Conservation (phyloP, 176 grass and related monocot genomes). For the Lolium perenne region DNA sequence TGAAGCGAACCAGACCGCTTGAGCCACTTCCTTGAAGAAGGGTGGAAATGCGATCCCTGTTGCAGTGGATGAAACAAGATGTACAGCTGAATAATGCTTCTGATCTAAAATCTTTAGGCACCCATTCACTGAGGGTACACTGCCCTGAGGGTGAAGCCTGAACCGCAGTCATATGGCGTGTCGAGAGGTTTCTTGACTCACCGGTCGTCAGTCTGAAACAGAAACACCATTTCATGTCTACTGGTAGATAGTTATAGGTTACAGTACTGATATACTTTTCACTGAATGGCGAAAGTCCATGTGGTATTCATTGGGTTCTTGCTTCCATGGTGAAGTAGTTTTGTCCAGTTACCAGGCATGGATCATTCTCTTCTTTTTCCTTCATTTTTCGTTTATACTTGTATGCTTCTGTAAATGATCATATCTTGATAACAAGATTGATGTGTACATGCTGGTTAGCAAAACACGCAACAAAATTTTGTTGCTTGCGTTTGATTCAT, state of each 20-base stretch:
- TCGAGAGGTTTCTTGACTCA: not conserved
- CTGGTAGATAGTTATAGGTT: conserved; percentile 3
- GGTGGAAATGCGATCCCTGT: conserved; percentile 7
- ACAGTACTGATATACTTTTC: not conserved
- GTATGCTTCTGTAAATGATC: not conserved
- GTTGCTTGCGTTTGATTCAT: too few species aligned
- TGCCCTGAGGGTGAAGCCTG: not conserved
- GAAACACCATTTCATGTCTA: not conserved
- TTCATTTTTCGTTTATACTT: not conserved
- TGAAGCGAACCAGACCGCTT: not conserved
- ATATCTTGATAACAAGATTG: not conserved
- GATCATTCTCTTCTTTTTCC: not conserved
- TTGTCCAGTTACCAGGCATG: conserved; percentile 7
- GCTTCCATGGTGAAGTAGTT: not conserved
- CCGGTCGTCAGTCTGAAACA: not conserved
- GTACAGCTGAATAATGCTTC: not conserved
- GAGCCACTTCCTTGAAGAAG: not conserved
- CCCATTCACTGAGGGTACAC: not conserved
- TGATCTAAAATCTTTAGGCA: conserved; percentile 18
- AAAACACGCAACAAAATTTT: not conserved
- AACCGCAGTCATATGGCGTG: not conserved
- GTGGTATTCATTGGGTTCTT: not conserved
- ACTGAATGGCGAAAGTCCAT: not conserved
- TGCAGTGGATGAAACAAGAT: not conserved
- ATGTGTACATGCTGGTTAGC: not conserved